A percentile compares a stretch with the other conserved stretches of the same genome.
Conservation (phyloP, 305 asterid genomes). For the Fraxinus sp. region DNA sequence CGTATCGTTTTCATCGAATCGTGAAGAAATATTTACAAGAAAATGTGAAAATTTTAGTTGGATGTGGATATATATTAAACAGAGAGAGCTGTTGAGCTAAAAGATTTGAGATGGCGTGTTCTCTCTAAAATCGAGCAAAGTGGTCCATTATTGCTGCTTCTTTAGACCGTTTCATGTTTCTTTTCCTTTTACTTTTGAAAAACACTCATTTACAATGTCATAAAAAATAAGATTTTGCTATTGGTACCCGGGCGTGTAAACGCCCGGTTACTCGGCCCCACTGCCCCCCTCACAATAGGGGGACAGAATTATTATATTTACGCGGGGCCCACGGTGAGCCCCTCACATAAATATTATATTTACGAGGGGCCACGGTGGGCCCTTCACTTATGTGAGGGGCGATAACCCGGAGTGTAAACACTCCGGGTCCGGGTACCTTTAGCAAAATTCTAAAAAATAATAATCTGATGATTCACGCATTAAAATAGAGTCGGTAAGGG, state of each 20-base stretch:
- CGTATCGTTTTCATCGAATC: not conserved
- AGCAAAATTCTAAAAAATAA: not conserved
- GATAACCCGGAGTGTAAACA: too few relatives aligned
- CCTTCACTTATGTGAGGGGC: too few relatives aligned
- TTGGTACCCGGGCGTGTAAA: too few relatives aligned
- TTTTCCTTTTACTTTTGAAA: slow-evolving; percentile 6
- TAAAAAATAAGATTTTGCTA: not conserved
- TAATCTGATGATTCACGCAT: not conserved
- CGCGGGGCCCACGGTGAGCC: too few relatives aligned
- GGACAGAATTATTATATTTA: too few relatives aligned
- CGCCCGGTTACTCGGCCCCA: too few relatives aligned
- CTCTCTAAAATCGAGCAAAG: not conserved
- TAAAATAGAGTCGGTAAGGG: not conserved
- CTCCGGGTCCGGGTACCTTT: too few relatives aligned
- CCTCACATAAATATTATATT: too few relatives aligned
- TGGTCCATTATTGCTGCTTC: slow-evolving; percentile 9
- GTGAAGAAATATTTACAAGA: not conserved
- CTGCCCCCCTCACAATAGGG: too few relatives aligned
- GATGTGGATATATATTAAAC: not conserved
- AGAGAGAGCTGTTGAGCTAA: not conserved
- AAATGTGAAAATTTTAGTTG: not conserved
- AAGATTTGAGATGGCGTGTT: not conserved
- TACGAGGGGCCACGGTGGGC: too few relatives aligned
- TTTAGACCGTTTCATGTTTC: slow-evolving; percentile 4
- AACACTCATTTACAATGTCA: not conserved